A percentile compares a stretch with the other conserved stretches of the same genome.
phyloP scores from a whole-genome alignment of 768 basidiomycete species.

The Glaciozyma antarctica region DNA sequence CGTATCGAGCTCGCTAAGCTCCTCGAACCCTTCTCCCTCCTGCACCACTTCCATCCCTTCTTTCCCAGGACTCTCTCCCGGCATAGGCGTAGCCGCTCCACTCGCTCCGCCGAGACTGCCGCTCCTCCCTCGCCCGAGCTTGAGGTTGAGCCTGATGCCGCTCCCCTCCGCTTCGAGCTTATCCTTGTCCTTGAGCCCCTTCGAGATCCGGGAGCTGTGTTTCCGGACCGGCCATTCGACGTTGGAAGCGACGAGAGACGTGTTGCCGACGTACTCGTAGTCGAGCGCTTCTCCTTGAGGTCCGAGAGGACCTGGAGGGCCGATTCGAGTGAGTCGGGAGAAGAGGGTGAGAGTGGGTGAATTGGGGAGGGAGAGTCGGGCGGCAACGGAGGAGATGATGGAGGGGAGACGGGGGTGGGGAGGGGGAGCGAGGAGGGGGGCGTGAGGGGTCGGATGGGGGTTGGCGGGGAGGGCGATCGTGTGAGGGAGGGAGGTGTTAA shows the following conservation, averaged over 20 bases:
- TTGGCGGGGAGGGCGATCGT: conserved; percentile 24
- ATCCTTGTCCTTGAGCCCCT: too few relatives aligned
- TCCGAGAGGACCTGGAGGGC: conserved; percentile 33
- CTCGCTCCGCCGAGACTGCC: too few relatives aligned
- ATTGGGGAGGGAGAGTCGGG: conserved; percentile 13
- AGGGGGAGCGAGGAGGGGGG: conserved; percentile 7
- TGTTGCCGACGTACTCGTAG: conserved; percentile 25
- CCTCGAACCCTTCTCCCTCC: too few relatives aligned
- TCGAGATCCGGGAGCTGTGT: too few relatives aligned
- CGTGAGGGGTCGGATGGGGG: conserved; percentile 6
- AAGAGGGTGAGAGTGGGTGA: conserved; percentile 29
- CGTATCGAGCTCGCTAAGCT: too few relatives aligned
- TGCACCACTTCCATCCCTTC: too few relatives aligned
- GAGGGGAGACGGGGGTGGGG: conserved; percentile 18
- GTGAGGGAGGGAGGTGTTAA: conserved; percentile 25
- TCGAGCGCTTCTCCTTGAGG: conserved; percentile 29
- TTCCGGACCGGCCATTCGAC: conserved; percentile 21
- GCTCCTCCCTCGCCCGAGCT: too few relatives aligned
- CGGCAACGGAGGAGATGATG: conserved; percentile 4
- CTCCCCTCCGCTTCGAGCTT: too few relatives aligned
- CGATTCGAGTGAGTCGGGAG: conserved; percentile 29
- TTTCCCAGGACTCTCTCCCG: too few relatives aligned
- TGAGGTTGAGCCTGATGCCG: too few relatives aligned
- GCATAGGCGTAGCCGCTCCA: too few relatives aligned
- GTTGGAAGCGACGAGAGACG: conserved; percentile 11